These are phyloP conservation scores for Jatropha podagrica DNA, from an alignment of 441 rosid species.

Conservation along the genomic window DNA sequence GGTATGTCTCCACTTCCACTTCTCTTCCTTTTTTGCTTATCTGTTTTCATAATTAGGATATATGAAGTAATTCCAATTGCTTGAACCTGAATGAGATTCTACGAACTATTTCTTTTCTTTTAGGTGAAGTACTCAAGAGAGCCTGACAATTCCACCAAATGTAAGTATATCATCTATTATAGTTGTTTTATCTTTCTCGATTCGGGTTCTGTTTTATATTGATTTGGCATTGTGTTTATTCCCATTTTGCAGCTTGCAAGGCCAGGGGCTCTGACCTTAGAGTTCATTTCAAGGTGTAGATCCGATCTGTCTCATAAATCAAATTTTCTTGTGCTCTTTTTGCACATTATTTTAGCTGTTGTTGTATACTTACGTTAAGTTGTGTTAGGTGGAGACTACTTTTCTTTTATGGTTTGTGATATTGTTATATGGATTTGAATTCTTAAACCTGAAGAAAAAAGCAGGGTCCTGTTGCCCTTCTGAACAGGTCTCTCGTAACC, in stretches of 20 bases:
- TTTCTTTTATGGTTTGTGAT: background rate
- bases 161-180: conserved; percentile 30
- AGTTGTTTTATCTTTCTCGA: background rate
- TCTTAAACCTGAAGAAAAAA: conserved; percentile 52
- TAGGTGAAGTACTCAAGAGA: conserved; percentile 85
- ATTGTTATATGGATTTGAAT: background rate
- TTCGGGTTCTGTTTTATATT: background rate
- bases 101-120: background rate
- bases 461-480: conserved; percentile 57
- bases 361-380: background rate
- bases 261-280: conserved; percentile 73
- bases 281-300: conserved; percentile 68
- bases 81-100: background rate
- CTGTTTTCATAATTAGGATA: background rate
- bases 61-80: background rate
- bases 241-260: conserved; percentile 57
- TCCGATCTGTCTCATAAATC: background rate
- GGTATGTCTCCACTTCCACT: conserved; percentile 23
- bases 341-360: background rate
- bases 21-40: background rate
- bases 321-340: background rate
- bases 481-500: conserved; percentile 59
- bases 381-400: background rate
- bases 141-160: conserved; percentile 70
- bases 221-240: background rate